A percentile compares a stretch with the other conserved stretches of the same genome.
phyloP scores from a whole-genome alignment of 805 yeast species.

The Metschnikowia matae region DNA sequence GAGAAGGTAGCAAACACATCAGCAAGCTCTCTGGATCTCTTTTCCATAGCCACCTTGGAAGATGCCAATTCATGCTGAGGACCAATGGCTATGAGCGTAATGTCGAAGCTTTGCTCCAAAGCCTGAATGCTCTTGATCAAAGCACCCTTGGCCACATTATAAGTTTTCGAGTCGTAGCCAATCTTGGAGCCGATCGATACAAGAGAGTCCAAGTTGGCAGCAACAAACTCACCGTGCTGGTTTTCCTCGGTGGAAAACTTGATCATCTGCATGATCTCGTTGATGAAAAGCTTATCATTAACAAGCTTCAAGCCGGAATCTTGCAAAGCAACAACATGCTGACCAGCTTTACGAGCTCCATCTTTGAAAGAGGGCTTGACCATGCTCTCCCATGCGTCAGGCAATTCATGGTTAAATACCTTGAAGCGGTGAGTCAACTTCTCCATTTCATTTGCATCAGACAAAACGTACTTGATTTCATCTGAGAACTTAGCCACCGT shows the following conservation, averaged over 20 bases:
- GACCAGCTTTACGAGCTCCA: constrained; percentile 9
- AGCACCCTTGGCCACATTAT: constrained; percentile 33
- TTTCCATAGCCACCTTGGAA: constrained; percentile 9
- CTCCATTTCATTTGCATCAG: constrained; percentile 5
- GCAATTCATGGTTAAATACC: constrained; percentile 29
- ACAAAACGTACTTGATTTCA: constrained; percentile 22
- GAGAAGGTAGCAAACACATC: constrained; percentile 13
- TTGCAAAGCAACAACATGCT: constrained; percentile 16
- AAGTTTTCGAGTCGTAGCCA: constrained; percentile 42
- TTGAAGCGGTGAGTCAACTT: constrained; percentile 19
- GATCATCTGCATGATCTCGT: constrained; percentile 46
- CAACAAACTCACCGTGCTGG: constrained; percentile 23
- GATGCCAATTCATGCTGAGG: constrained; percentile 14
- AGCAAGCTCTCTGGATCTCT: constrained; percentile 18
- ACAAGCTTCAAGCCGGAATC: constrained; percentile 29
- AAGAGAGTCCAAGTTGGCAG: constrained; percentile 42
- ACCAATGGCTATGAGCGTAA: constrained; percentile 19
- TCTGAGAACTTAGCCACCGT: constrained; percentile 20
- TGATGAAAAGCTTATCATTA: constrained; percentile 45
- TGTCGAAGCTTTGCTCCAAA: constrained; percentile 17
- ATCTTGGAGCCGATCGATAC: constrained; percentile 39
- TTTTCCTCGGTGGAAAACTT: constrained; percentile 29
- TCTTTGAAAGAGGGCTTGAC: constrained; percentile 7
- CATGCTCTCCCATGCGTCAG: constrained; percentile 34
- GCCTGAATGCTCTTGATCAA: constrained; percentile 20